Conservation (phyloP, 2,329 filamentous ascomycete species). For the Anthostomella pinea region DNA sequence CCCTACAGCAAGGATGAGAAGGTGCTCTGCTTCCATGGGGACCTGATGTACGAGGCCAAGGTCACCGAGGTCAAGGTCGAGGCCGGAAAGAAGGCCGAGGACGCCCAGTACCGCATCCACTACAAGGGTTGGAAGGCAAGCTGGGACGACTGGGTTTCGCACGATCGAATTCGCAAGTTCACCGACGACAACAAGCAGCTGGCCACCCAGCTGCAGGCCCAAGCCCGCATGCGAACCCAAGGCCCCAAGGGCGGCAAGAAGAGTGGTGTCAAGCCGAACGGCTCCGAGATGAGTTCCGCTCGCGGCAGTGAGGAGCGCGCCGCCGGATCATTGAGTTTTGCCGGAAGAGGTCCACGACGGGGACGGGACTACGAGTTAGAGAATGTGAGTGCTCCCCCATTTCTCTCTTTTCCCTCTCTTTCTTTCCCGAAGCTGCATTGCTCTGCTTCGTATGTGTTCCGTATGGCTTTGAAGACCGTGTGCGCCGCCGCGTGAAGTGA, state of each 20-base stretch:
- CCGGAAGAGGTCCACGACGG: conserved; percentile 67
- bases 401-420: conserved; percentile 14
- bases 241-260: conserved; percentile 53
- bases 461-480: no score
- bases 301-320: conserved; percentile 77
- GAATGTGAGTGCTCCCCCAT: conserved; percentile 56
- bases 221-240: conserved; percentile 38
- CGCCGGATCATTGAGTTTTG: conserved; percentile 56
- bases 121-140: conserved; percentile 99
- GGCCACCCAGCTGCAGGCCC: conserved; percentile 68
- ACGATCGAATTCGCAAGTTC: conserved; percentile 90
- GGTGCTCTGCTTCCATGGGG: conserved; percentile 94
- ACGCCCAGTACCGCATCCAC: conserved; percentile 87
- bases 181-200: conserved; percentile 94
- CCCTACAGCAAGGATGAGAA: conserved; percentile 78
- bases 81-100: conserved; percentile 46
- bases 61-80: conserved; percentile 66
- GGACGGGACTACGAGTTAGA: conserved; percentile 80
- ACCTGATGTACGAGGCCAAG: conserved; percentile 96
- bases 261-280: conserved; percentile 44
- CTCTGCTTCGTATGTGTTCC: no score
- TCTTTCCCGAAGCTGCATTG: conserved; percentile 1
- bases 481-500: no score
- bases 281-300: conserved; percentile 60
- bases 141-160: conserved; percentile 98